Conservation (phyloP, 2,329 filamentous ascomycete genomes). For the Pseudogymnoascus verrucosus region DNA sequence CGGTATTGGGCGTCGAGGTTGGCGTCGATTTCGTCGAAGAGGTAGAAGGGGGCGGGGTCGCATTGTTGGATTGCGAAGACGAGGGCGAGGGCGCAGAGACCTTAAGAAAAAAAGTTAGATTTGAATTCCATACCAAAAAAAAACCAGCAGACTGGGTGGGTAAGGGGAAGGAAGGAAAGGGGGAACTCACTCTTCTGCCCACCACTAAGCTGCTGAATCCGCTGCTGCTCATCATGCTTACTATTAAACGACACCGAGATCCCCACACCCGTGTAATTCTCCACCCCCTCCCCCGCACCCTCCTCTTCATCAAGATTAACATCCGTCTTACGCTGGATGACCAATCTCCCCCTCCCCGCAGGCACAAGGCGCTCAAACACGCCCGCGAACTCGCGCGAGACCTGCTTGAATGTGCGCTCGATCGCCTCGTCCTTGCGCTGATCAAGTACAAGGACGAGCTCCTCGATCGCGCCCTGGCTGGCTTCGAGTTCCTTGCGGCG, state of each 20-base stretch:
- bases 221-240: constrained; percentile 95
- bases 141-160: no score
- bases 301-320: constrained; percentile 55
- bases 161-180: not conserved
- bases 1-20: constrained; percentile 97
- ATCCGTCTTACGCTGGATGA: constrained; percentile 88
- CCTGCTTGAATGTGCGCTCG: constrained; percentile 96
- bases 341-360: constrained; percentile 79
- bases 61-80: constrained; percentile 99
- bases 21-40: constrained; percentile 98
- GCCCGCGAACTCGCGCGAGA: constrained; percentile 82
- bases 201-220: constrained; percentile 93
- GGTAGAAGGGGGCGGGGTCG: constrained; percentile 95
- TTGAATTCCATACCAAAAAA: no score
- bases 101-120: constrained; percentile 35
- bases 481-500: constrained; percentile 81
- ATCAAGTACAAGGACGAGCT: constrained; percentile 86
- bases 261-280: constrained; percentile 93
- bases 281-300: constrained; percentile 65
- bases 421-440: constrained; percentile 97
- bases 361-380: constrained; percentile 95
- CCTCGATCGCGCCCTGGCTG: constrained; percentile 80
- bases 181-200: constrained; percentile 80
- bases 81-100: constrained; percentile 90
- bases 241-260: constrained; percentile 99